A percentile compares a stretch with the other conserved stretches of the same genome.
Conservation (phyloP, 164 flowering plant genomes). For the Annona cherimola region DNA sequence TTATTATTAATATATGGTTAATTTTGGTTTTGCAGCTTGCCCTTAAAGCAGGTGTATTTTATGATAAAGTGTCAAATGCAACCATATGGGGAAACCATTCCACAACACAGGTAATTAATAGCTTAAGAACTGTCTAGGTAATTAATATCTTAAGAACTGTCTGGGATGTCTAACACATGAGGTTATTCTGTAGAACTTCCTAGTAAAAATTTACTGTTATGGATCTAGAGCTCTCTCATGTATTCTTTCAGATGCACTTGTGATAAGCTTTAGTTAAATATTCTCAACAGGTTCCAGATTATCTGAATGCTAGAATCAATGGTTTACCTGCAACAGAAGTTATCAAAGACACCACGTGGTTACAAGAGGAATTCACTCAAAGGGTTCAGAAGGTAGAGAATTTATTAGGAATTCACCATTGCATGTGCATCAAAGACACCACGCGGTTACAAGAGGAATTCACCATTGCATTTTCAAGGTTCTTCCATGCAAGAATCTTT, state of each 20-base stretch:
- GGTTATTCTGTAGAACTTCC: too few relatives aligned
- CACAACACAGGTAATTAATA: slow-evolving; percentile 74
- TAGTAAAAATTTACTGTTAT: too few relatives aligned
- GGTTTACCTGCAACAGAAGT: slow-evolving; percentile 86
- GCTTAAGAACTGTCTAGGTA: slow-evolving; percentile 16
- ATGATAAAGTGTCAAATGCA: slow-evolving; percentile 87
- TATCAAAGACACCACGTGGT: slow-evolving; percentile 75
- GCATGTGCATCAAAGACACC: slow-evolving; percentile 71
- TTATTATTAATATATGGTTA: neutral
- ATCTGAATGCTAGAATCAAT: slow-evolving; percentile 77
- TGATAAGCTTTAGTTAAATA: neutral
- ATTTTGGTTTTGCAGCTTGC: slow-evolving; percentile 64
- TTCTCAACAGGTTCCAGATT: slow-evolving; percentile 82
- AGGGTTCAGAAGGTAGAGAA: slow-evolving; percentile 71
- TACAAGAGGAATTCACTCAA: slow-evolving; percentile 87
- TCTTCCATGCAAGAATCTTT: too few relatives aligned
- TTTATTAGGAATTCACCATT: too few relatives aligned
- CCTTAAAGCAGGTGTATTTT: slow-evolving; percentile 93
- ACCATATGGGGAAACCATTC: slow-evolving; percentile 99
- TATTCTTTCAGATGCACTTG: neutral
- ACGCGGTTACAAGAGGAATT: slow-evolving; percentile 90
- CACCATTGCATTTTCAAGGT: slow-evolving; percentile 15
- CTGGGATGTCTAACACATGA: neutral
- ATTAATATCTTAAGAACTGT: slow-evolving; percentile 1
- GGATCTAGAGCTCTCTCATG: too few relatives aligned